Evolutionary conservation across 2,329 filamentous ascomycete species (phyloP).

Genomic region (Gremmenia infestans): DNA sequence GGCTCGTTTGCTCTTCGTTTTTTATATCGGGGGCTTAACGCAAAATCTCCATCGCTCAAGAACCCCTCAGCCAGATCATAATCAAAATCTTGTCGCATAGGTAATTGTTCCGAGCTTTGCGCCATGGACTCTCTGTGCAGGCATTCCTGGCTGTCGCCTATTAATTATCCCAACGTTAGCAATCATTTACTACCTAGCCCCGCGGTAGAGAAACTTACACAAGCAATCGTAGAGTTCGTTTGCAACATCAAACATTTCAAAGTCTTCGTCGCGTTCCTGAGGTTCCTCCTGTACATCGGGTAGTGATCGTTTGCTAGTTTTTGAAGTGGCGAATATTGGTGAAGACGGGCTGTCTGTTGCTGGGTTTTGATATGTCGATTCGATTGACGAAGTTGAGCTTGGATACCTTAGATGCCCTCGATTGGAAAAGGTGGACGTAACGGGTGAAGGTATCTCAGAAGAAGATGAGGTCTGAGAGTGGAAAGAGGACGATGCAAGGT

Average conservation of each 20-base stretch:
- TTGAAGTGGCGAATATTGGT: constrained; percentile 46
- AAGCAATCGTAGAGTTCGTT: constrained; percentile 61
- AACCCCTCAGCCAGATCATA: constrained; percentile 61
- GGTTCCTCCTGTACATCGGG: constrained; percentile 84
- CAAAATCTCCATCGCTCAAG: constrained; percentile 58
- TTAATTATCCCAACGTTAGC: constrained; percentile 21
- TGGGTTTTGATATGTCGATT: constrained; percentile 47
- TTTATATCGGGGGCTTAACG: constrained; percentile 44
- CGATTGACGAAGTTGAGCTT: constrained; percentile 75
- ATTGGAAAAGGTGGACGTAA: constrained; percentile 62
- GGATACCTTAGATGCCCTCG: constrained; percentile 60
- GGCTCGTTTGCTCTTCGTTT: constrained; percentile 56
- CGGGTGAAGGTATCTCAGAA: constrained; percentile 65
- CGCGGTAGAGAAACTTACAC: constrained; percentile 52
- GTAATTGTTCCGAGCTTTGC: constrained; percentile 31
- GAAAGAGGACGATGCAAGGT: constrained; percentile 26
- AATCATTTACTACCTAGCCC: constrained; percentile 11
- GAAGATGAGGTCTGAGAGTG: constrained; percentile 43
- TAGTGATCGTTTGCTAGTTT: constrained; percentile 61
- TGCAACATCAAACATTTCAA: constrained; percentile 44
- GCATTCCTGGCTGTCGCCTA: constrained; percentile 58
- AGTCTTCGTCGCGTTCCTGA: constrained; percentile 60
- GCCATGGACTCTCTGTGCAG: constrained; percentile 43
- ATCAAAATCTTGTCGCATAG: constrained; percentile 47
- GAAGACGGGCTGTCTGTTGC: constrained; percentile 52